phyloP scores from a whole-genome alignment of 768 basidiomycete genomes.

The Termitomyces sp. region DNA sequence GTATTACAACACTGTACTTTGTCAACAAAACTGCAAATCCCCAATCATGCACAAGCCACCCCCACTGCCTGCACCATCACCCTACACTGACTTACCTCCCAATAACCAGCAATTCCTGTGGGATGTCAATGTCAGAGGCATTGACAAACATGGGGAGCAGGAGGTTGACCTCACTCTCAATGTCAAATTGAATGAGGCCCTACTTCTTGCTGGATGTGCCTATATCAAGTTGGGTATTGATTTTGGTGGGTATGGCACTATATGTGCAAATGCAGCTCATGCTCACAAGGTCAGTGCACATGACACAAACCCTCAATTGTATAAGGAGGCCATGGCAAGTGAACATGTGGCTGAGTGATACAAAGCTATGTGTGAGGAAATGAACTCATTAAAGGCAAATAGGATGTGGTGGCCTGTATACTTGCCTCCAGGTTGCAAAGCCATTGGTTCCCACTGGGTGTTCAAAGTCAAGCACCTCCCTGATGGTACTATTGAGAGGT shows the following conservation, averaged over 20 bases:
- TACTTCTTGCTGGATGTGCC: background rate
- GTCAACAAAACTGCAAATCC: background rate
- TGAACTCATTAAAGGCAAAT: too few relatives aligned
- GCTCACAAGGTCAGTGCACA: conserved; percentile 2
- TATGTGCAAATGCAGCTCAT: background rate
- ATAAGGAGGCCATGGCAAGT: too few relatives aligned
- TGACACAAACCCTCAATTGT: background rate
- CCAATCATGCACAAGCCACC: background rate
- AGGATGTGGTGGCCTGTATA: too few relatives aligned
- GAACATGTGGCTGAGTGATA: too few relatives aligned
- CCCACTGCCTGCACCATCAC: background rate
- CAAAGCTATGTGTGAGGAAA: too few relatives aligned
- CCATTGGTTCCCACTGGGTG: too few relatives aligned
- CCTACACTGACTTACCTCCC: background rate
- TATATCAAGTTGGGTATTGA: background rate
- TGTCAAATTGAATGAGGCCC: background rate
- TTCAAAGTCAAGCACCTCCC: too few relatives aligned
- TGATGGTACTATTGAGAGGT: too few relatives aligned
- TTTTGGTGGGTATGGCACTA: background rate
- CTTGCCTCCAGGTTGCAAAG: too few relatives aligned
- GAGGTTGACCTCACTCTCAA: background rate
- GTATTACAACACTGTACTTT: background rate
- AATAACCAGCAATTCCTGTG: background rate
- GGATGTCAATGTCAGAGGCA: too few relatives aligned
- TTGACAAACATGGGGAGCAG: too few relatives aligned